These are phyloP conservation scores for Tympanopsis confertula DNA, from an alignment of 2,329 filamentous ascomycete genomes.

Conservation along the genomic window DNA sequence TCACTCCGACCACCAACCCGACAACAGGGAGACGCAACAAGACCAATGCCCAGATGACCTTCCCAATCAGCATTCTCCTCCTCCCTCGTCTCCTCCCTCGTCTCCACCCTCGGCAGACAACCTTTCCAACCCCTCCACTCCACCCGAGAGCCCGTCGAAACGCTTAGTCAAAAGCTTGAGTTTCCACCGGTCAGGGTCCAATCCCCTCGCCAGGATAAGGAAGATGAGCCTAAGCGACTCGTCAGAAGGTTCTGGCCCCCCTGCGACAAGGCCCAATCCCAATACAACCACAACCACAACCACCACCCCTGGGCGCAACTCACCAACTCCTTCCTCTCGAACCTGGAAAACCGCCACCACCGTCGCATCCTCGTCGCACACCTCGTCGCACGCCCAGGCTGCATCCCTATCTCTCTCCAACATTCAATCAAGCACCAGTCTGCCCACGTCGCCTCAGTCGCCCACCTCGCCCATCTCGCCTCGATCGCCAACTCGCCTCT, in stretches of 20 bases:
- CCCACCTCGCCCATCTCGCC: slow-evolving; percentile 4
- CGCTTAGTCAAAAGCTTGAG: slow-evolving; percentile 15
- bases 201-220: slow-evolving; percentile 9
- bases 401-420: not conserved
- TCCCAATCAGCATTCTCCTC: no score
- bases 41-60: not conserved
- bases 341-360: not conserved
- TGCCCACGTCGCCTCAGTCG: not conserved
- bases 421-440: not conserved
- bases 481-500: slow-evolving; percentile 10
- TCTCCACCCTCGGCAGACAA: not conserved
- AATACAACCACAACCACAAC: not conserved
- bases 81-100: slow-evolving; percentile 3
- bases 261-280: slow-evolving; percentile 6
- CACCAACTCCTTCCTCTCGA: not conserved
- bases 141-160: slow-evolving; percentile 2
- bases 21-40: no score
- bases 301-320: not conserved
- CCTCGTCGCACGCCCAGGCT: no score
- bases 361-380: not conserved
- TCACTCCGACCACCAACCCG: no score
- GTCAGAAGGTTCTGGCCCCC: slow-evolving; percentile 1
- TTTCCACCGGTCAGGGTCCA: slow-evolving; percentile 13
- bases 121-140: not conserved
- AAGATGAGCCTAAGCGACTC: slow-evolving; percentile 5